These are phyloP conservation scores for Tulasnella sp. DNA, from an alignment of 768 basidiomycete genomes.

Conservation along the genomic window DNA sequence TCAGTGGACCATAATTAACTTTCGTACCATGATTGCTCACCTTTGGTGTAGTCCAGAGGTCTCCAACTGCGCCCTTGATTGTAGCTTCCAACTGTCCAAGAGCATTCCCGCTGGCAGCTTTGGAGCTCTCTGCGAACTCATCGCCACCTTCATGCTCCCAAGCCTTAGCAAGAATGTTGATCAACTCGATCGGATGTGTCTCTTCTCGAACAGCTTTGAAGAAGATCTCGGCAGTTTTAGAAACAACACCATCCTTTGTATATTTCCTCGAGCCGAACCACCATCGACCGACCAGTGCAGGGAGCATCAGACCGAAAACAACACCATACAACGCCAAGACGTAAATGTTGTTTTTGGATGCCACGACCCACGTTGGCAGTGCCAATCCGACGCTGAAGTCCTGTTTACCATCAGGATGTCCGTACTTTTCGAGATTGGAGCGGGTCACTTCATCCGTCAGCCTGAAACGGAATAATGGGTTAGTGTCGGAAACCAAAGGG, in stretches of 20 bases:
- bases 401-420: slow-evolving; percentile 95
- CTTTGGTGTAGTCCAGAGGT: too few relatives aligned
- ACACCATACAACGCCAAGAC: slow-evolving; percentile 80
- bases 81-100: not conserved
- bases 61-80: not conserved
- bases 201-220: slow-evolving; percentile 82
- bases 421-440: slow-evolving; percentile 76
- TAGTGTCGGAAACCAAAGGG: not conserved
- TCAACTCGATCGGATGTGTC: slow-evolving; percentile 54
- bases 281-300: slow-evolving; percentile 83
- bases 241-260: slow-evolving; percentile 85
- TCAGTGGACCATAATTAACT: not conserved
- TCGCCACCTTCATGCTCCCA: slow-evolving; percentile 42
- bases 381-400: slow-evolving; percentile 91
- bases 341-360: slow-evolving; percentile 81
- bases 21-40: too few relatives aligned
- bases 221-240: slow-evolving; percentile 67
- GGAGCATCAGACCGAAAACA: slow-evolving; percentile 76
- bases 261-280: slow-evolving; percentile 87
- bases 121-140: slow-evolving; percentile 12
- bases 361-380: slow-evolving; percentile 84
- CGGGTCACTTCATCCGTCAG: slow-evolving; percentile 88
- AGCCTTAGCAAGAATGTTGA: slow-evolving; percentile 55
- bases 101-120: slow-evolving; percentile 12
- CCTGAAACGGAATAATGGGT: slow-evolving; percentile 29